Evolutionary conservation across 495 filamentous ascomycete genomes (phyloP), one percentile per base, ranked within the genome.

Genomic region (Aspergillus sparsus): DNA sequence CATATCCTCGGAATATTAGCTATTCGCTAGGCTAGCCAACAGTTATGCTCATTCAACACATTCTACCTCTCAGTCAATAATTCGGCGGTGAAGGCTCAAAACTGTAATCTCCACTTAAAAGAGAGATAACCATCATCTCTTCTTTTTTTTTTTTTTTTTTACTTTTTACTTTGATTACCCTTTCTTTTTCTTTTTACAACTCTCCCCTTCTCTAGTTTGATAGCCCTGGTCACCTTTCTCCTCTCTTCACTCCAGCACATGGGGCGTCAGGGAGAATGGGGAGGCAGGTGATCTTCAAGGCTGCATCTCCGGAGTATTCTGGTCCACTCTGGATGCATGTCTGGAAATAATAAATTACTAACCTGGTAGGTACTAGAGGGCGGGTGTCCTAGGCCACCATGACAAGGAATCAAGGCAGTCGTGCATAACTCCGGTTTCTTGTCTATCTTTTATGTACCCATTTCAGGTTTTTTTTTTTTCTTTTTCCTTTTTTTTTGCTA

Each of bases 231-330:
- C 41, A 33, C 42, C 57, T 60, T 37, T 60, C 57, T 60, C 37
- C 57, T 45, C n/a, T 44, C 35, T 21, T 7, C 42, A 16, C n/a
- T 54, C 49, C 7, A 12, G 42, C 50, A 60, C 58, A 60, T 54
- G 58, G 57, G 52, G 32, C 32, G 2, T 11, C 32, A 51, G 49
- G 50, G 50, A 54, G 36, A 35, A 27, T 18, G 16, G 13, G 44
- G 34, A 54, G 16, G 33, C 62, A 60, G 57, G 56, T 60, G 56
- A 63, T 63, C 62, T 59, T 60, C 62, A 63, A 53, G 57, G 57
- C 56, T 60, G 62, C 62, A 63, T 53, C 35, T 59, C 57, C 52
- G 61, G 57, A 56, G 62, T 57, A 52, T 63, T 63, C 57, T 63
- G 53, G 61, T 63, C 61, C 56, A 59, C 50, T 56, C 41, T 55